phyloP scores from a whole-genome alignment of 2,329 filamentous ascomycete species.

The Neurospora sp. region DNA sequence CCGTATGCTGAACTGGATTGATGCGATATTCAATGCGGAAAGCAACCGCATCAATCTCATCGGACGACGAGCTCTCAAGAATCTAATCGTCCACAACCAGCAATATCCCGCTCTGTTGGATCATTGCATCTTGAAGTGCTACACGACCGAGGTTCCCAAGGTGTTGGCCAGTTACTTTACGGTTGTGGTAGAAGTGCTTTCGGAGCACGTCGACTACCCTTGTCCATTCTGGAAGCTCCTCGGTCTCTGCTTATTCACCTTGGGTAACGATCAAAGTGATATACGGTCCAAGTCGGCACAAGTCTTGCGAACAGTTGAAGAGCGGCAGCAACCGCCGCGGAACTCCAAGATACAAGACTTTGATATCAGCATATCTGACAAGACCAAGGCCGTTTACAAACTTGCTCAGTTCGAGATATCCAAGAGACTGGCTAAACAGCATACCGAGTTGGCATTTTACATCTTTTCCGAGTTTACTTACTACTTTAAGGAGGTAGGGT shows the following conservation, averaged over 20 bases:
- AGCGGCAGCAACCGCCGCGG: constrained; percentile 59
- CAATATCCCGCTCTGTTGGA: constrained; percentile 79
- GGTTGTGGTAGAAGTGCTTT: constrained; percentile 79
- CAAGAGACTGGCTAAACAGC: constrained; percentile 75
- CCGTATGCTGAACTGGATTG: constrained; percentile 90
- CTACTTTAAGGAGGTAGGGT: constrained; percentile 80
- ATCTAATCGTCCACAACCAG: constrained; percentile 82
- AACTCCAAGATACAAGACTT: constrained; percentile 93
- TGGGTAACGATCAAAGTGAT: constrained; percentile 84
- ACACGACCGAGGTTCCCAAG: constrained; percentile 68
- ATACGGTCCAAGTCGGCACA: constrained; percentile 81
- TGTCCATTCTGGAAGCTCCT: constrained; percentile 86
- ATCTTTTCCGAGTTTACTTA: constrained; percentile 93
- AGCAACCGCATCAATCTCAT: constrained; percentile 90
- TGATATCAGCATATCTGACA: constrained; percentile 96
- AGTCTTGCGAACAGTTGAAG: constrained; percentile 71
- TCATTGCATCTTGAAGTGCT: constrained; percentile 85
- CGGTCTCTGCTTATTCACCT: constrained; percentile 77
- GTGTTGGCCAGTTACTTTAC: constrained; percentile 92
- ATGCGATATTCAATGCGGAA: constrained; percentile 83
- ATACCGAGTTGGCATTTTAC: constrained; percentile 80
- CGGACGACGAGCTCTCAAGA: constrained; percentile 77
- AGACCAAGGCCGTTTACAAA: constrained; percentile 97
- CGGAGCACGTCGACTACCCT: constrained; percentile 71
- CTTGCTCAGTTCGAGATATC: constrained; percentile 95